phyloP scores from a whole-genome alignment of 345 rosid species.

The Camelina sativa region DNA sequence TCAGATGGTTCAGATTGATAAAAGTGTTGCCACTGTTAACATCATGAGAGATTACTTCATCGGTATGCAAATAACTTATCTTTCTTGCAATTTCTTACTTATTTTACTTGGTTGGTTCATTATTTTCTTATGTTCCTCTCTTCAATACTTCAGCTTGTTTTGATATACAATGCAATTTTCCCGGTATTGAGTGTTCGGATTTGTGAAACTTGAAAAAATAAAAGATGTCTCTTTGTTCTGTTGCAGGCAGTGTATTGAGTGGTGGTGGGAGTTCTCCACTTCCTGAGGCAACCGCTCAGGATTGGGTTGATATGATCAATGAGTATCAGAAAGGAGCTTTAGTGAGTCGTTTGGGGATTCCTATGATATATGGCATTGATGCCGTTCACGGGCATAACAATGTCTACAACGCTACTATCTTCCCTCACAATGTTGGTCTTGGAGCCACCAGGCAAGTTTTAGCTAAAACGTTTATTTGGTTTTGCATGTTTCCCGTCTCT shows the following conservation, averaged over 20 bases:
- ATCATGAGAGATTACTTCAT: slow-evolving; percentile 54
- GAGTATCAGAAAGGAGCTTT: slow-evolving; percentile 70
- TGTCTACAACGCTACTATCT: slow-evolving; percentile 83
- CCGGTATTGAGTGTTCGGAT: no score
- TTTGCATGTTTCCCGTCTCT: slow-evolving; percentile 7
- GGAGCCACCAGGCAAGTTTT: slow-evolving; percentile 82
- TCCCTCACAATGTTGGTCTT: slow-evolving; percentile 90
- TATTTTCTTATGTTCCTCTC: no score
- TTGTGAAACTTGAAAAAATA: no score
- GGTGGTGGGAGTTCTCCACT: slow-evolving; percentile 92
- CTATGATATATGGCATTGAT: slow-evolving; percentile 93
- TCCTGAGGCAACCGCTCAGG: slow-evolving; percentile 66
- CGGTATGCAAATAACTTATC: slow-evolving; percentile 36
- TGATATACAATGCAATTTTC: no score
- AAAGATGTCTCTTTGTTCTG: slow-evolving; percentile 10
- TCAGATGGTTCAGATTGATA: slow-evolving; percentile 65
- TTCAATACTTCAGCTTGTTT: no score
- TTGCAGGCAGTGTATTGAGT: slow-evolving; percentile 77
- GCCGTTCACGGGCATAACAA: slow-evolving; percentile 97
- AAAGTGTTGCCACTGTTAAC: slow-evolving; percentile 51
- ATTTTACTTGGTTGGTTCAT: no score
- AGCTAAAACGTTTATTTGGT: not conserved
- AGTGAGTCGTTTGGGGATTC: slow-evolving; percentile 81
- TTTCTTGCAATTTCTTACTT: not conserved
- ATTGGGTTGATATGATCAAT: slow-evolving; percentile 83